Conservation (phyloP, 306 rosid species). For the Pachyrhizus erosus region DNA sequence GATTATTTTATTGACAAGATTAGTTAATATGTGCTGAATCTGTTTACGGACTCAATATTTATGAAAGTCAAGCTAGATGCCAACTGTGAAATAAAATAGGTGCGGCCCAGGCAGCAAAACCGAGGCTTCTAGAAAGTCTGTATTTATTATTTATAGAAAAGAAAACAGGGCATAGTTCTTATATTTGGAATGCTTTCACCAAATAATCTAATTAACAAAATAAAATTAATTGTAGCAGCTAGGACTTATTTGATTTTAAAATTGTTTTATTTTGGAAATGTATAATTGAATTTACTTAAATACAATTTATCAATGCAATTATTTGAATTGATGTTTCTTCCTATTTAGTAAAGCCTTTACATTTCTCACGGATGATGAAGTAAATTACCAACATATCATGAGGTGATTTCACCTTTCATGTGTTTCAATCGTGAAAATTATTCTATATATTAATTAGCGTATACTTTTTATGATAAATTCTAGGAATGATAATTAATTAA, state of each 20-base stretch:
- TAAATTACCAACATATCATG: neutral
- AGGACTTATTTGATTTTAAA: neutral
- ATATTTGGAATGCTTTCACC: neutral
- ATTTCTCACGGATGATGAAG: neutral
- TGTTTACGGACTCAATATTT: neutral
- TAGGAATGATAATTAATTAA: neutral
- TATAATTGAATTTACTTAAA: neutral
- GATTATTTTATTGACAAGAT: neutral
- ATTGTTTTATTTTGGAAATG: neutral
- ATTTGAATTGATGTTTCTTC: neutral
- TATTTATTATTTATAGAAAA: neutral
- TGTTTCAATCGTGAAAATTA: neutral
- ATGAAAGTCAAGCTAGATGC: neutral
- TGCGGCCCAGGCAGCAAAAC: neutral
- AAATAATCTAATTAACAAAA: neutral
- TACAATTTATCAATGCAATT: neutral
- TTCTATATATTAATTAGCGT: neutral
- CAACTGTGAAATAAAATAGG: neutral
- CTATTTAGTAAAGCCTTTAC: neutral
- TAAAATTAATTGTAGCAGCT: neutral
- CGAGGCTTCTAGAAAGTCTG: slow-evolving; percentile 51
- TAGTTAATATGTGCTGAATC: neutral
- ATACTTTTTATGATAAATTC: neutral
- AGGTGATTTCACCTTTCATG: neutral
- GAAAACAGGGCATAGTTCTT: neutral